Base-by-base conservation (phyloP, 2,329 filamentous ascomycete species). In the Fusarium pininemorale region DNA sequence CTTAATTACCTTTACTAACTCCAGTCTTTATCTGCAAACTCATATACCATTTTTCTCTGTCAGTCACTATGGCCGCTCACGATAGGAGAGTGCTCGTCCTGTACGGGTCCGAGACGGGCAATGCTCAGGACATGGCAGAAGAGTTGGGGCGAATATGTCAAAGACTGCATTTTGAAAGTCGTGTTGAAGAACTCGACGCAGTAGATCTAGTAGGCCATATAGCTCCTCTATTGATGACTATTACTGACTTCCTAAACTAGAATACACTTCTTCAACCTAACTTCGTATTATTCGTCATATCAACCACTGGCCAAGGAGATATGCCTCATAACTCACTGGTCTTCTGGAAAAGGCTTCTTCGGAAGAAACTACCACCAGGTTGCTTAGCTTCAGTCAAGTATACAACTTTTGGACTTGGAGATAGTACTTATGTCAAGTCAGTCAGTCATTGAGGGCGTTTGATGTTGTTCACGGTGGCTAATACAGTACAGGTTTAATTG, bases 71-170 rank as follows among this genome's bases (percentile, higher is more conserved):
- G 76, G 75, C 78, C 48, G 74, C 74, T 57, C 58, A 75, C 20
- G 75, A 78, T 39, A 74, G 88, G 75, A 84, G 83, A 66, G 82
- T 89, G 56, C 89, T 97, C 75, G 87, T 99, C 66, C 88, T 97
- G 39, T 99, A 98, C 83, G 96, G 94, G 63, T 97, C 96, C 44
- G 96, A 99, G 85, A 98, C 95, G 28, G 96, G 96, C 64, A 98
- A 96, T 80, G 92, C 94, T 62, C 94, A 98, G 82, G 96, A 98
- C 83, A 90, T 96, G 72, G 96, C 96, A 26, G 91, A 94, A 78
- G 94, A 98, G 81, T 85, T 98, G 70, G 94, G 92, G 44, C 87
- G 91, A 45, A 83, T 94, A 73, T 89, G 91, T 41, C 91, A 96
- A 83, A 89, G 96, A 38, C 84, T 98, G 66, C 94, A 91, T 78